Percentiles rank a stretch among this genome's conserved stretches.
phyloP scores from a whole-genome alignment of 495 filamentous ascomycete species.

The Achaetomiella virescens region DNA sequence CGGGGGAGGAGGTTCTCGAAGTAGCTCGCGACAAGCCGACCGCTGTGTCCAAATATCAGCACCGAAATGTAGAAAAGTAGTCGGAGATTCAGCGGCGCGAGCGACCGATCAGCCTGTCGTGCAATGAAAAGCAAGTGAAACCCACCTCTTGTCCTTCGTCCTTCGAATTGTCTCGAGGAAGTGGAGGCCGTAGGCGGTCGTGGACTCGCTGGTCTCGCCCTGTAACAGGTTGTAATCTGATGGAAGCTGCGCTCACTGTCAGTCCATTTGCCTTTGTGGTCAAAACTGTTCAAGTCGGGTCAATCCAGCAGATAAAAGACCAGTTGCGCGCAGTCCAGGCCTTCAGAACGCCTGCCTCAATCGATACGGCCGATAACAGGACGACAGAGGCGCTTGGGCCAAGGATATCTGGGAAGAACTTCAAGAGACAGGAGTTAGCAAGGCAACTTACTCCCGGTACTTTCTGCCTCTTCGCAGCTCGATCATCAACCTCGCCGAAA shows the following conservation, averaged over 20 bases:
- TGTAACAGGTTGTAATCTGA: slow-evolving; percentile 36
- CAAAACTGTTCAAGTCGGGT: background rate
- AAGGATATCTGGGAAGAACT: background rate
- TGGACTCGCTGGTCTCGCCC: slow-evolving; percentile 54
- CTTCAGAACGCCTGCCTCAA: background rate
- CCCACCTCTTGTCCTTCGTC: slow-evolving; percentile 67
- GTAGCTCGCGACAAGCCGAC: slow-evolving; percentile 60
- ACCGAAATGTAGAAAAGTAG: background rate
- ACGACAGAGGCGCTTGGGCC: background rate
- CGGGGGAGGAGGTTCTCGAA: slow-evolving; percentile 64
- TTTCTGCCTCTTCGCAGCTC: slow-evolving; percentile 56
- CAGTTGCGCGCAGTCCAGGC: too few species aligned
- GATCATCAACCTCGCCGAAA: slow-evolving; percentile 44
- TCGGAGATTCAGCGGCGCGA: background rate
- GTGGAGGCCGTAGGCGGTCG: slow-evolving; percentile 58
- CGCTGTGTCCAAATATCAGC: slow-evolving; percentile 39
- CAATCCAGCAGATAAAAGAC: too few species aligned
- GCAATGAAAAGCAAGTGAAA: background rate
- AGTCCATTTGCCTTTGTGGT: background rate
- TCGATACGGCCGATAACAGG: background rate
- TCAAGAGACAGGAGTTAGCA: background rate
- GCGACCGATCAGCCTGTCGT: background rate
- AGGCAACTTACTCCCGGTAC: slow-evolving; percentile 31
- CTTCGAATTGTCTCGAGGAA: slow-evolving; percentile 60
- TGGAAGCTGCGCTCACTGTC: slow-evolving; percentile 21